Evolutionary conservation across 2,329 filamentous ascomycete genomes (phyloP).

Genomic region (Colletotrichum endophyticum): DNA sequence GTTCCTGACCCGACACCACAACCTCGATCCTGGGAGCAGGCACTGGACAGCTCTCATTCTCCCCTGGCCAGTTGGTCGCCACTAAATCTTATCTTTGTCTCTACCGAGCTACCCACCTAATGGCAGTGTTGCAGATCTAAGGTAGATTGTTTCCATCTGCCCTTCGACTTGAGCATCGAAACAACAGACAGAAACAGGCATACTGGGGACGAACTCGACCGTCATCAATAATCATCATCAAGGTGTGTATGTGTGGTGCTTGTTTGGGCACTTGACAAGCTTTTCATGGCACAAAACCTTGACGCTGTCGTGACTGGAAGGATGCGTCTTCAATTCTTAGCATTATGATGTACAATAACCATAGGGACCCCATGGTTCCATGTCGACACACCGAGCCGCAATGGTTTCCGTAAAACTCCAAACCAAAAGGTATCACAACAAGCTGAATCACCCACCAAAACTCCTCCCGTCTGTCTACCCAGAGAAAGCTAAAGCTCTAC

Average conservation of each 20-base stretch:
- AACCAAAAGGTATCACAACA: conserved; percentile 10
- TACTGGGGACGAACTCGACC: background rate
- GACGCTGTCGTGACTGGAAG: background rate
- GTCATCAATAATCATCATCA: background rate
- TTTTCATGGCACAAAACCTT: background rate
- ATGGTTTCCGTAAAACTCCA: conserved; percentile 5
- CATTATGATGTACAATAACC: background rate
- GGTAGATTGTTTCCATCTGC: background rate
- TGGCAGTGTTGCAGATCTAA: background rate
- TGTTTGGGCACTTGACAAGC: background rate
- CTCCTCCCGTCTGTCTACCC: background rate
- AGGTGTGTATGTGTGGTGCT: background rate
- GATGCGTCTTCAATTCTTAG: background rate
- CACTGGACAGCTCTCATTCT: background rate
- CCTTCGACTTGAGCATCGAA: background rate
- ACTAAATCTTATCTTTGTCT: background rate
- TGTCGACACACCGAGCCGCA: background rate
- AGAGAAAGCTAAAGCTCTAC: background rate
- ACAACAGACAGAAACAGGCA: background rate
- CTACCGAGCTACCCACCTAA: background rate
- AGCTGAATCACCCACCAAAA: background rate
- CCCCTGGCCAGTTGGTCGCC: background rate
- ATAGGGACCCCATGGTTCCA: background rate
- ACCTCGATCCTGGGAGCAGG: background rate
- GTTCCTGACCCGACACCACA: background rate